These are phyloP conservation scores for Haplographium delicatum DNA, from an alignment of 495 filamentous ascomycete genomes.

Conservation along the genomic window DNA sequence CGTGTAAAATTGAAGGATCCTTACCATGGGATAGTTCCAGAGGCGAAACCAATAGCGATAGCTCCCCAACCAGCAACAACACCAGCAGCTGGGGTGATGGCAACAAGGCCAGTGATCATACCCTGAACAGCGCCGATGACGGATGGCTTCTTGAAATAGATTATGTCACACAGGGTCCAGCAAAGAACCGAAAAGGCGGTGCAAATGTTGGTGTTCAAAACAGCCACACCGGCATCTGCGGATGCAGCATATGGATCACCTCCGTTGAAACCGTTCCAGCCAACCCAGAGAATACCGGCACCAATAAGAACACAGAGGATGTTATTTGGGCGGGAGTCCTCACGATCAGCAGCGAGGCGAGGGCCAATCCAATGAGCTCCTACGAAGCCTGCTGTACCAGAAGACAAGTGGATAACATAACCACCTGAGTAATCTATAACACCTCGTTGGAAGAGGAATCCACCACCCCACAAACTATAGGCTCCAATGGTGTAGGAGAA, in stretches of 20 bases:
- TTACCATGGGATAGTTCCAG: slow-evolving; percentile 41
- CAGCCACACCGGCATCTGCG: slow-evolving; percentile 50
- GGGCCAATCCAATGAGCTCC: slow-evolving; percentile 52
- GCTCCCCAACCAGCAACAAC: slow-evolving; percentile 54
- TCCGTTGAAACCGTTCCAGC: slow-evolving; percentile 57
- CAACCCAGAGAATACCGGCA: slow-evolving; percentile 51
- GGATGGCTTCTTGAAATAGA: slow-evolving; percentile 47
- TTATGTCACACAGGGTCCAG: slow-evolving; percentile 43
- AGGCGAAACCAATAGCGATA: slow-evolving; percentile 43
- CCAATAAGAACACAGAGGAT: slow-evolving; percentile 44
- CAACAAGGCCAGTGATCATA: slow-evolving; percentile 51
- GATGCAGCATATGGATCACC: slow-evolving; percentile 52
- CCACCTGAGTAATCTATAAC: slow-evolving; percentile 55
- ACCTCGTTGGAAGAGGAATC: slow-evolving; percentile 45
- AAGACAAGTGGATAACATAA: slow-evolving; percentile 54
- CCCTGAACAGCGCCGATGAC: slow-evolving; percentile 49
- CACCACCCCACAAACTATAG: slow-evolving; percentile 51
- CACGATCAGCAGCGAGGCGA: slow-evolving; percentile 41
- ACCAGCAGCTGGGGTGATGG: slow-evolving; percentile 51
- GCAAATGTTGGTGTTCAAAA: slow-evolving; percentile 52
- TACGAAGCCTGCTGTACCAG: slow-evolving; percentile 51
- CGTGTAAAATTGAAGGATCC: neutral
- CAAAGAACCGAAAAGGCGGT: slow-evolving; percentile 47
- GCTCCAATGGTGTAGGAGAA: slow-evolving; percentile 41
- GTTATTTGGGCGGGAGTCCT: slow-evolving; percentile 48